Conservation (phyloP, 345 rosid genomes). For the Ricinus communis region DNA sequence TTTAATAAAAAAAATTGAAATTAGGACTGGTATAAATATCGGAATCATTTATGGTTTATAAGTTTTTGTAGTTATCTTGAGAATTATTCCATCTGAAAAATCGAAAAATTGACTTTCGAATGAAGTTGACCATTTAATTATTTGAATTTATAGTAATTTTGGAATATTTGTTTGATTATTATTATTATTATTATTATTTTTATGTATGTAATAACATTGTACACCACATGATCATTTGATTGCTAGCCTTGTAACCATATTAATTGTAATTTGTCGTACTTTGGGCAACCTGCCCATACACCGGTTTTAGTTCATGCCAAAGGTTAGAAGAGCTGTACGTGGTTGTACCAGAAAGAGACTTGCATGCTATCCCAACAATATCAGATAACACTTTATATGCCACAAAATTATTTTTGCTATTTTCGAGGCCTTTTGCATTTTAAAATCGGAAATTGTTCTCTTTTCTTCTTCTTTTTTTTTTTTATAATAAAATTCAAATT, state of each 20-base stretch:
- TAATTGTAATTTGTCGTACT: neutral
- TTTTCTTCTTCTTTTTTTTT: no score
- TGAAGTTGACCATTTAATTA: neutral
- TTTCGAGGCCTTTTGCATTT: neutral
- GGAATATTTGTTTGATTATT: no score
- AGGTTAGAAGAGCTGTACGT: conserved; percentile 3
- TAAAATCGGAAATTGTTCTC: no score
- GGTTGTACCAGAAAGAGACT: conserved; percentile 4
- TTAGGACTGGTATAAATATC: no score
- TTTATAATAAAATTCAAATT: no score
- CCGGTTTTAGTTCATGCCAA: conserved; percentile 1
- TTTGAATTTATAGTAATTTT: no score
- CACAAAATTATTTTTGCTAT: neutral
- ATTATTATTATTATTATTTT: no score
- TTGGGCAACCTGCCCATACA: neutral
- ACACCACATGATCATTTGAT: neutral
- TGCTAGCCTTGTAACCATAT: neutral
- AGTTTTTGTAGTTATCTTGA: neutral
- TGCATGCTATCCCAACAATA: neutral
- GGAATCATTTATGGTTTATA: conserved; percentile 12
- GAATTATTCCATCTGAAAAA: neutral
- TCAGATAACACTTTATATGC: neutral
- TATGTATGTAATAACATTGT: neutral
- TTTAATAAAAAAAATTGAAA: no score
- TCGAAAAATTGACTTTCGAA: neutral